A percentile compares a stretch with the other conserved stretches of the same genome.
phyloP scores from a whole-genome alignment of 345 rosid species.

The Citrus australasica region DNA sequence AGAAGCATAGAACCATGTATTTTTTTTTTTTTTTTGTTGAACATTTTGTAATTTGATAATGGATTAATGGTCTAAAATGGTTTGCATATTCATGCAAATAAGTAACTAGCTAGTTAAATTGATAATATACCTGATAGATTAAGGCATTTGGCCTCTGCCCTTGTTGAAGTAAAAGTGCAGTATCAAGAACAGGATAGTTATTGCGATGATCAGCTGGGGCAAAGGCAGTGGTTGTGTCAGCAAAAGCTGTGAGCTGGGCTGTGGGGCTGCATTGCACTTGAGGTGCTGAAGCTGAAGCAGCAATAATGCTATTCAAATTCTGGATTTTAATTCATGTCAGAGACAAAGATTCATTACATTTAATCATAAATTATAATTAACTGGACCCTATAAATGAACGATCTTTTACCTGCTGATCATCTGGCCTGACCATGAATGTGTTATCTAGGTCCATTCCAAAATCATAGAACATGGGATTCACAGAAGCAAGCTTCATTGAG shows the following conservation, averaged over 20 bases:
- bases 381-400: neutral
- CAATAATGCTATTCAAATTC: slow-evolving; percentile 30
- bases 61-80: neutral
- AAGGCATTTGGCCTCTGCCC: slow-evolving; percentile 22
- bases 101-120: neutral
- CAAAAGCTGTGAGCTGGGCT: slow-evolving; percentile 32
- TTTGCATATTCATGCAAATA: neutral
- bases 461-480: slow-evolving; percentile 61
- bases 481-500: slow-evolving; percentile 70
- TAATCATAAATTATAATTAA: neutral
- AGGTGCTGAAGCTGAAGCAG: slow-evolving; percentile 14
- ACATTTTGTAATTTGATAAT: neutral
- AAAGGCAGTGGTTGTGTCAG: slow-evolving; percentile 31
- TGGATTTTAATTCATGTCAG: slow-evolving; percentile 28
- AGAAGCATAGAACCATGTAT: neutral
- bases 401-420: slow-evolving; percentile 14
- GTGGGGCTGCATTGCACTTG: slow-evolving; percentile 25
- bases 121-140: slow-evolving; percentile 20
- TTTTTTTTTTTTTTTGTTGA: neutral
- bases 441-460: slow-evolving; percentile 51
- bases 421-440: slow-evolving; percentile 43
- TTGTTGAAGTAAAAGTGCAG: slow-evolving; percentile 29
- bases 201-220: slow-evolving; percentile 10
- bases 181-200: slow-evolving; percentile 30
- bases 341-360: slow-evolving; percentile 31